Evolutionary conservation across 1,284 basidiomycete species (phyloP).

Genomic region (Gymnopus androsaceus): DNA sequence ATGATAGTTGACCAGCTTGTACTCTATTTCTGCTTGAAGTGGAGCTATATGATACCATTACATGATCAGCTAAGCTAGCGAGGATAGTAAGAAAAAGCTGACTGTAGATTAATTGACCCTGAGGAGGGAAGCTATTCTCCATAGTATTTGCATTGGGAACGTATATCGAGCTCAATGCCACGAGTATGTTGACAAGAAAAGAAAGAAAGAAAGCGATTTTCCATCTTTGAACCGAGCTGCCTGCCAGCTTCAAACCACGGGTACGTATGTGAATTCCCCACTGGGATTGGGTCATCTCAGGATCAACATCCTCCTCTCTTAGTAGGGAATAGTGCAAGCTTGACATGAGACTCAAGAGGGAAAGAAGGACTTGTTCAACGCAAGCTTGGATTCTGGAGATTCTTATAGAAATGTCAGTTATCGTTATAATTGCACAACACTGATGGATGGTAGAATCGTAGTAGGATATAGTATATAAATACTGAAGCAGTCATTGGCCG

Average conservation of each 20-base stretch:
- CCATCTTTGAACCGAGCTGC: neutral
- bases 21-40: neutral
- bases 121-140: neutral
- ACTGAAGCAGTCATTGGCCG: too few species aligned
- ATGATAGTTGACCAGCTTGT: conserved; percentile 5
- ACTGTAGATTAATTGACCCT: conserved; percentile 3
- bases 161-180: neutral
- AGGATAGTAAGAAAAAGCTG: neutral
- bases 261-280: too few species aligned
- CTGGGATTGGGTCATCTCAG: too few species aligned
- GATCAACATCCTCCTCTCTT: too few species aligned
- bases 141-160: neutral
- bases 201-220: conserved; percentile 2
- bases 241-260: neutral
- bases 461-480: too few species aligned
- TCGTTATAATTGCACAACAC: too few species aligned
- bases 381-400: too few species aligned
- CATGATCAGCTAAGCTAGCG: neutral
- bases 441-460: too few species aligned
- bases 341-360: too few species aligned
- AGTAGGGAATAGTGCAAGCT: too few species aligned
- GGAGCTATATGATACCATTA: conserved; percentile 1
- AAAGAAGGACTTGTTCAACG: too few species aligned
- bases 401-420: too few species aligned
- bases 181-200: neutral